Evolutionary conservation across 805 yeast genomes (phyloP).

Genomic region (Tetrapisispora fleetii): DNA sequence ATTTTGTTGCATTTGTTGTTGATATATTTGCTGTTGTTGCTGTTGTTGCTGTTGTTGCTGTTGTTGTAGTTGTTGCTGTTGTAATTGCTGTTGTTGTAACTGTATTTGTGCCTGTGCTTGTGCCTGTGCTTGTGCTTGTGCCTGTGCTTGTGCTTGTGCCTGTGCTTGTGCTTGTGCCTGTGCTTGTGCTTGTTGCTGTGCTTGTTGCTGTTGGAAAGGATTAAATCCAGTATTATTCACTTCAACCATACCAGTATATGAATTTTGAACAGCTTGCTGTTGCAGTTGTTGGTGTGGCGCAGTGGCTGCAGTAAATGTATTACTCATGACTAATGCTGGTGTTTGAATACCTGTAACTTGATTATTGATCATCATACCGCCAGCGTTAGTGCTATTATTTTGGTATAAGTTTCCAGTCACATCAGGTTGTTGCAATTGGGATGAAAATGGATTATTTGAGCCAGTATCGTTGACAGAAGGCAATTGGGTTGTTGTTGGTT

Average conservation of each 20-base stretch:
- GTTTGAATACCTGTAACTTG: conserved; percentile 1
- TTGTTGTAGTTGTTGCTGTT: neutral
- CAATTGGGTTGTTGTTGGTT: conserved; percentile 4
- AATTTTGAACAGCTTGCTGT: conserved; percentile 3
- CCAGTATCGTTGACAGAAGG: conserved; percentile 18
- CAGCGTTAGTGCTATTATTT: conserved; percentile 6
- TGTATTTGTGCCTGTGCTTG: conserved; percentile 7
- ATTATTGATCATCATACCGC: neutral
- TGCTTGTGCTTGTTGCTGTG: conserved; percentile 8
- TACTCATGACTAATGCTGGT: conserved; percentile 1
- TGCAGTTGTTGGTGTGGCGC: neutral
- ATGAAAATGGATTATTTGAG: conserved; percentile 32
- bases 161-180: conserved; percentile 7
- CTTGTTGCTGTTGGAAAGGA: conserved; percentile 3
- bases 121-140: conserved; percentile 10
- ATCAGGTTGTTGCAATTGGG: conserved; percentile 4
- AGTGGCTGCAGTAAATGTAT: neutral
- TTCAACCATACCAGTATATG: conserved; percentile 1
- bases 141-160: conserved; percentile 1
- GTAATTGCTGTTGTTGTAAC: conserved; percentile 8
- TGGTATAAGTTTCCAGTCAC: conserved; percentile 10
- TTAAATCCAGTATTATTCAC: neutral
- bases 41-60: neutral
- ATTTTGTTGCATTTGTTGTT: conserved; percentile 6
- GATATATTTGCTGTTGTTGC: conserved; percentile 6